Evolutionary conservation across 345 rosid genomes (phyloP).

Genomic region (Cardamine chenopodiifolia): DNA sequence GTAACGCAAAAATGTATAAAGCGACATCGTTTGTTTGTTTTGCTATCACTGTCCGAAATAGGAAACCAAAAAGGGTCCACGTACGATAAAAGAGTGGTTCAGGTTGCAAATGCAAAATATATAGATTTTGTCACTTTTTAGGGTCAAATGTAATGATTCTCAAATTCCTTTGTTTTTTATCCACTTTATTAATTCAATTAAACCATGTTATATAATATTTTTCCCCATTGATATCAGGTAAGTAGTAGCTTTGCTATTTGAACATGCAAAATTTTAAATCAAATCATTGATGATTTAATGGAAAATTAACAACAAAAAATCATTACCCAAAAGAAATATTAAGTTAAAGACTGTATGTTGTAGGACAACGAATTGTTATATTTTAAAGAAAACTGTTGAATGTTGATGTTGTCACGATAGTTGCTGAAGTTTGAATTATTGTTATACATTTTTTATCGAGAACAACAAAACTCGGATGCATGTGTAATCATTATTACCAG

Average conservation of each 20-base stretch:
- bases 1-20: neutral
- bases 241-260: neutral
- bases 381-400: neutral
- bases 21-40: constrained; percentile 21
- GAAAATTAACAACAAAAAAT: no score
- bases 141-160: constrained; percentile 31
- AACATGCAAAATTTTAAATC: neutral
- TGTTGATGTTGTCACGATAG: neutral
- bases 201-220: neutral
- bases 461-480: neutral
- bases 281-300: neutral
- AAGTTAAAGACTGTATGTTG: neutral
- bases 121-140: constrained; percentile 28
- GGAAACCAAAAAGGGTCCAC: constrained; percentile 29
- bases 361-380: neutral
- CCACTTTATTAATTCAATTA: neutral
- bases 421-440: neutral
- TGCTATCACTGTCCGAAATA: constrained; percentile 25
- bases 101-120: constrained; percentile 24
- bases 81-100: constrained; percentile 41
- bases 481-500: neutral
- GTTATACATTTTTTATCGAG: neutral
- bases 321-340: neutral
- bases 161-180: neutral
- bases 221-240: neutral